Evolutionary conservation across 306 rosid genomes (phyloP), one percentile per base, ranked within the genome.

Genomic region (Pachyrhizus erosus): DNA sequence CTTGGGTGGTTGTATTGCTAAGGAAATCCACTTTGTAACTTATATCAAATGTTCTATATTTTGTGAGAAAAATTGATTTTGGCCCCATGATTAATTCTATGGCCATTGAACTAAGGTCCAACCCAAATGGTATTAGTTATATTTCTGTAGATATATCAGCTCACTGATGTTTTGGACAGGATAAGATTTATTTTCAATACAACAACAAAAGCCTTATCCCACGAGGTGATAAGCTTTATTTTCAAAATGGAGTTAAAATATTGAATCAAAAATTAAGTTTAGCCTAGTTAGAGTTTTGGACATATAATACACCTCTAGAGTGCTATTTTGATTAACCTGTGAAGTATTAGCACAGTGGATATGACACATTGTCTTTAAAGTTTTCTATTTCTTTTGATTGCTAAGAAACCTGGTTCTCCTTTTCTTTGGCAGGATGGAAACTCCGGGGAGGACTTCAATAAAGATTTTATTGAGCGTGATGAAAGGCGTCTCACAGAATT

Each of bases 401-500:
- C 43, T 73, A 46, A 70, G 17, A 60, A 77, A 69, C 82, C 74
- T 34, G 40, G 76, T 60, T 70, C 57, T 31, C 77, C 75, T 34
- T 70, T 46, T 62, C 2, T 26, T 54, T 73, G 26, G 65, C 86
- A 96, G 99, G 99, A 96, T 89, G 99, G 98, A 62, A 93, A 87
- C 80, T 86, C 98, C 13, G 99, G 98, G 78, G 99, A 96, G 85
- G 99, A 93, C 83, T 92, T 92, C 85, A 93, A 91, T 83, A 96
- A 93, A 86, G 99, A 96, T 88, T 92, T 98, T 78, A 91, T 90
- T 70, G 99, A 93, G 92, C 97, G 97, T 23, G 99, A 93, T 88
- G 99, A 96, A 88, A 89, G 97, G 89, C 97, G 97, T 76, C 98
- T 96, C 57, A 93, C 99, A 3, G 98, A 96, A 84, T 86, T 96